These are phyloP conservation scores for Pythium volutum DNA, from an alignment of 352 stramenopile genomes.

Conservation along the genomic window DNA sequence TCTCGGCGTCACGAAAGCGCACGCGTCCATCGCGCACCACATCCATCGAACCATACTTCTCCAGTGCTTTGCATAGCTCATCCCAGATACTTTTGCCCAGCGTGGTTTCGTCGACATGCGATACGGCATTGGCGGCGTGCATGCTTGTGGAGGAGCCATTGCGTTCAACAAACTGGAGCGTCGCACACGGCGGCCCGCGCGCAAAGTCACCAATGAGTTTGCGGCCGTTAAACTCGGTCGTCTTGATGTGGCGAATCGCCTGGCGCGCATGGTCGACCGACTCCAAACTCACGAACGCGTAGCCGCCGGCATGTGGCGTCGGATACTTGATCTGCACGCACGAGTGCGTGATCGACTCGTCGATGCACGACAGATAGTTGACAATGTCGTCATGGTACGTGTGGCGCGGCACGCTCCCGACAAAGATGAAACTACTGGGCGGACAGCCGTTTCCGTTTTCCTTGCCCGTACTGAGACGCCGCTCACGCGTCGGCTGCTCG, in stretches of 20 bases:
- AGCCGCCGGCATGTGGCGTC: conserved; percentile 31
- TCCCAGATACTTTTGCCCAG: conserved; percentile 47
- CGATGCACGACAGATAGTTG: conserved; percentile 47
- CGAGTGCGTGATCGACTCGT: conserved; percentile 39
- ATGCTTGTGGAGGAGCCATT: conserved; percentile 29
- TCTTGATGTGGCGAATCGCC: conserved; percentile 35
- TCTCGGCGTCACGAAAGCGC: conserved; percentile 48
- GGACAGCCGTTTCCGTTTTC: conserved; percentile 34
- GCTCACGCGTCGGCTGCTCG: conserved; percentile 1
- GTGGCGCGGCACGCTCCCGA: conserved; percentile 58
- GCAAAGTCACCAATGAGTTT: conserved; percentile 65
- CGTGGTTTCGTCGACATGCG: conserved; percentile 42
- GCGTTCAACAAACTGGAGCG: conserved; percentile 61
- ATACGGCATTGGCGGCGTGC: conserved; percentile 41
- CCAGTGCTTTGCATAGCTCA: conserved; percentile 37
- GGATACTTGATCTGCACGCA: conserved; percentile 64
- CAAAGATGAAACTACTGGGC: conserved; percentile 64
- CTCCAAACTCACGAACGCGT: conserved; percentile 67
- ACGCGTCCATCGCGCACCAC: conserved; percentile 42
- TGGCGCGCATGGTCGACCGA: conserved; percentile 48
- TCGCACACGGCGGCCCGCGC: conserved; percentile 58
- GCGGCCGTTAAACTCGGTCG: conserved; percentile 25
- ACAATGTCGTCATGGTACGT: conserved; percentile 41
- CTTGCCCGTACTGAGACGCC: neutral
- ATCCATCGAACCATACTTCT: conserved; percentile 46